Percentiles rank a stretch among this genome's conserved stretches.
Evolutionary conservation across 345 rosid genomes (phyloP).

Genomic region (Gossypium stocksii): DNA sequence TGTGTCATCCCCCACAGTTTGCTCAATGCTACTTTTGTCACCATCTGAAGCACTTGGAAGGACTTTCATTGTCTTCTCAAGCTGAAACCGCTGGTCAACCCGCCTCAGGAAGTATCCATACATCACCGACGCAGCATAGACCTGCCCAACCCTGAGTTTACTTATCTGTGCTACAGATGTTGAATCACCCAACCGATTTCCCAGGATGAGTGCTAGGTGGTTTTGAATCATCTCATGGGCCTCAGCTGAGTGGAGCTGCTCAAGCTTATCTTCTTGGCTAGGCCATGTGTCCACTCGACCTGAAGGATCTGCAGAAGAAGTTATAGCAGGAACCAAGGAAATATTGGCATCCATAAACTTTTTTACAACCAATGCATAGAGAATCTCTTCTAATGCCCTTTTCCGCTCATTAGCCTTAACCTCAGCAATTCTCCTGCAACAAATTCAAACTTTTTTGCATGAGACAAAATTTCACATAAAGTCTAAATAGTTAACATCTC

Average conservation of each 20-base stretch:
- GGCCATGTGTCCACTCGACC: constrained; percentile 9
- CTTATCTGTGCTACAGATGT: constrained; percentile 3
- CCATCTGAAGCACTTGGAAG: constrained; percentile 27
- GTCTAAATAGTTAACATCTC: background rate
- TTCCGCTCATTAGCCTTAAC: constrained; percentile 82
- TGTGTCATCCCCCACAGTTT: background rate
- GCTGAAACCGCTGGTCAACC: background rate
- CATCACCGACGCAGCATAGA: constrained; percentile 4
- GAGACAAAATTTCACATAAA: background rate
- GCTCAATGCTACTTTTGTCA: background rate
- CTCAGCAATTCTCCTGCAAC: constrained; percentile 12
- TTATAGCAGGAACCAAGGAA: constrained; percentile 60
- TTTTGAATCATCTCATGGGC: constrained; percentile 6
- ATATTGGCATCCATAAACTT: constrained; percentile 90
- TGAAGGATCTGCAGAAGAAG: constrained; percentile 28
- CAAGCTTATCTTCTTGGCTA: constrained; percentile 5
- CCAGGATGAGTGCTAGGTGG: constrained; percentile 3
- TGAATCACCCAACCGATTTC: constrained; percentile 4
- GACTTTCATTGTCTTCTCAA: constrained; percentile 48
- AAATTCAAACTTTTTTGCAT: background rate
- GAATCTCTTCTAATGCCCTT: constrained; percentile 77
- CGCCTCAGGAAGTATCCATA: constrained; percentile 1
- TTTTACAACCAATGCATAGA: constrained; percentile 87
- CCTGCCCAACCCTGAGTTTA: constrained; percentile 4
- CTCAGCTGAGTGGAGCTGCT: constrained; percentile 3